These are phyloP conservation scores for Hypoxylon fuscum DNA, from an alignment of 495 filamentous ascomycete species.

Conservation along the genomic window DNA sequence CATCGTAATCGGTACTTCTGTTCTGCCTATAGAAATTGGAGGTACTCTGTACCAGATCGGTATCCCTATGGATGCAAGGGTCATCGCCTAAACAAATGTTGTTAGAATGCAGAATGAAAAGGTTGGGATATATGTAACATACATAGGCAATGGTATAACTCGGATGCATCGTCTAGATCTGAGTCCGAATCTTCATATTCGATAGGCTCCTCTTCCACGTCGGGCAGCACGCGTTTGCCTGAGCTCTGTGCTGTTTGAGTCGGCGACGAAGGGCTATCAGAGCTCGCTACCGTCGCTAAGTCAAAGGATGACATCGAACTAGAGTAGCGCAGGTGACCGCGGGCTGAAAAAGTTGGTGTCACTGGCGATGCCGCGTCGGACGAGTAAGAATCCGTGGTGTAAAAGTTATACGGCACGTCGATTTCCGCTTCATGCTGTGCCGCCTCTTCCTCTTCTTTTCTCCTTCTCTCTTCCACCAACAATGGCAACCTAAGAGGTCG, in stretches of 20 bases:
- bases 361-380: constrained; percentile 68
- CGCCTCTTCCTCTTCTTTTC: constrained; percentile 48
- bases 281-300: constrained; percentile 45
- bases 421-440: constrained; percentile 27
- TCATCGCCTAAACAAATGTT: constrained; percentile 49
- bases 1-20: constrained; percentile 64
- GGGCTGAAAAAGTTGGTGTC: constrained; percentile 68
- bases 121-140: constrained; percentile 37
- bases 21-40: constrained; percentile 44
- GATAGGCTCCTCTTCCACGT: constrained; percentile 63
- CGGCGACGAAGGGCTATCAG: constrained; percentile 57
- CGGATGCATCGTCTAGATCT: constrained; percentile 45
- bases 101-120: constrained; percentile 10
- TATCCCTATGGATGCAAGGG: constrained; percentile 52
- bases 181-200: constrained; percentile 66
- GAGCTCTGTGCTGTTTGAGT: constrained; percentile 48
- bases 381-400: constrained; percentile 59
- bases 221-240: constrained; percentile 61
- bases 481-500: constrained; percentile 60
- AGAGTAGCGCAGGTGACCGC: constrained; percentile 64
- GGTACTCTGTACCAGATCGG: constrained; percentile 50
- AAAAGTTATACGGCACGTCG: constrained; percentile 41
- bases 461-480: constrained; percentile 61
- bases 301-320: constrained; percentile 63
- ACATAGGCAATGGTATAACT: constrained; percentile 64